Conservation (phyloP, 2,329 filamentous ascomycete species). For the Penicillium sp. region DNA sequence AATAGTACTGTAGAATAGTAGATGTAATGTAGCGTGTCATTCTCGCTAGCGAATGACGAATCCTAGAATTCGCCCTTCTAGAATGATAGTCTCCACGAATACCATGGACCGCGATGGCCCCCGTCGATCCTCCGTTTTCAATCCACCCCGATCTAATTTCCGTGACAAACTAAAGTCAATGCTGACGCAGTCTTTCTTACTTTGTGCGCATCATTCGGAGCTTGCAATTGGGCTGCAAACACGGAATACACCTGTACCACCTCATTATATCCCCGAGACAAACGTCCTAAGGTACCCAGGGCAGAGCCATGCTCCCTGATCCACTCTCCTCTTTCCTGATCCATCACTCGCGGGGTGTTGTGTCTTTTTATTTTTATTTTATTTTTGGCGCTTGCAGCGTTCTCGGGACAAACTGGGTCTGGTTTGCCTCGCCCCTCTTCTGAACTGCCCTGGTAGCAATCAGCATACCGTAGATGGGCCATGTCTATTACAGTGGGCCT, state of each 20-base stretch:
- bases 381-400: slow-evolving; percentile 11
- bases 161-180: neutral
- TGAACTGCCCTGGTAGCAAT: neutral
- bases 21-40: neutral
- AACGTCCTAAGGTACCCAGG: slow-evolving; percentile 1
- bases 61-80: slow-evolving; percentile 1
- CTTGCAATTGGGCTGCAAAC: neutral
- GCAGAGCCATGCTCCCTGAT: neutral
- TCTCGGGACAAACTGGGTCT: neutral
- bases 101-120: slow-evolving; percentile 8
- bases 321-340: neutral
- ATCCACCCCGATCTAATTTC: slow-evolving; percentile 1
- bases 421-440: slow-evolving; percentile 4
- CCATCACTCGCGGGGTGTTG: neutral
- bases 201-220: neutral
- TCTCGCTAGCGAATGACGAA: neutral
- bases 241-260: neutral
- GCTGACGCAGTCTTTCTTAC: neutral
- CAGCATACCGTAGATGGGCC: neutral
- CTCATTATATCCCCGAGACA: neutral
- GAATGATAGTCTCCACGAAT: slow-evolving; percentile 4
- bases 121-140: slow-evolving; percentile 12
- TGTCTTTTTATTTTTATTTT: neutral
- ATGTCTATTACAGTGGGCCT: slow-evolving; percentile 6
- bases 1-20: neutral